Evolutionary conservation across 192 early-diverging fungal species (phyloP), one percentile per base, ranked within the genome.

Genomic region (Coemansia umbellata): DNA sequence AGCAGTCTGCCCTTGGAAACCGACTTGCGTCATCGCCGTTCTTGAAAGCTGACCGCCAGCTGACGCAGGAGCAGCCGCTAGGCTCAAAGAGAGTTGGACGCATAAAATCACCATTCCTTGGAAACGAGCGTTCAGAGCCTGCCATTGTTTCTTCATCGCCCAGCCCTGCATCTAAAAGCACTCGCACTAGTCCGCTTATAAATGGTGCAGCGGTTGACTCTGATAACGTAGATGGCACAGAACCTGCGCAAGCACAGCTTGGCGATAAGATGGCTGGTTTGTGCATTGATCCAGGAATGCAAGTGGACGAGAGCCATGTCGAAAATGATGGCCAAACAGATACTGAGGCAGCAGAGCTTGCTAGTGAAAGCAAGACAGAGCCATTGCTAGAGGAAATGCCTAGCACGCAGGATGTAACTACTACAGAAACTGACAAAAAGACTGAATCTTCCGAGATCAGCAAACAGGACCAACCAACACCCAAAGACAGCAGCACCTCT

Each of bases 41-140:
- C 62, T 36, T 77, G 15, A 49, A 70, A 52, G 74, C 74, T 0
- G 74, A 77, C 45, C 61, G 74, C 4, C 55, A 59, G 35, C 35
- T 59, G 19, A 10, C 56, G 28, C 58, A 53, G 8, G 62, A 55
- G 7, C 27, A 56, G 3, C 28, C 41, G 8, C 23, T 47, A 9
- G 19, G 53, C 3, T 7, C 60, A 28, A 69, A 69, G 59, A 47
- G 37, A 10, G 44, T 70, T 37, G 67, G 67, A 0, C 67, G 67
- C 19, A 55, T 77, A 19, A 69, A 66, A 47, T 77, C 74, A 15
- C 74, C 74, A 9, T 77, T 77, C 50, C 47, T 77, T 9, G 53
- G 51, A 8, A 49, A 44, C 22, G 57, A 56, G 17, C 39, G 11
- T 11, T 30, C 28, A 15, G 55, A 65, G 22, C n/a, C 63, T 30